Evolutionary conservation across 345 rosid species (phyloP), one percentile per base, ranked within the genome.

Genomic region (Pseudoturritis turrita): DNA sequence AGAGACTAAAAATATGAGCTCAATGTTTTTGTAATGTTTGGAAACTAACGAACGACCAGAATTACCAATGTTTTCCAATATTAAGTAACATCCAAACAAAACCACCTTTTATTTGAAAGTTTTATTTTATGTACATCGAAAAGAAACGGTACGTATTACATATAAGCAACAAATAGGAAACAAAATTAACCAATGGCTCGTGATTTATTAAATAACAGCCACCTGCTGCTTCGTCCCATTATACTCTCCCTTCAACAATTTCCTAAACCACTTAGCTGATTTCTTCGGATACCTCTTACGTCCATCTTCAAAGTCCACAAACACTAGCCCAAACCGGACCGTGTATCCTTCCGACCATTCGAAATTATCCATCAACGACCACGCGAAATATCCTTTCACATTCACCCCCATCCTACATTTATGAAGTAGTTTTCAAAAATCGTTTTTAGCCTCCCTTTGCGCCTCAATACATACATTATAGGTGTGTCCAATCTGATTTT

Each of bases 261-360:
- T 78, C 18, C 29, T 62, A 41, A 78, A 78, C 81, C 81, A 78
- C 28, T 41, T 67, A 6, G 81, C 74, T 53, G 81, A 78, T 72
- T 73, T 69, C 80, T 80, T 83, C 0, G 41, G 72, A 59, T 46
- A 54, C 56, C 86, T 75, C 52, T 73, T 83, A 64, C 76, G 51
- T 7, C 68, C 63, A 45, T 78, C 49, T 65, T 66, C 49, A 55
- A 39, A 83, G 35, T 83, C 84, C 11, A 83, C 84, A 45, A 25
- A 83, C 18, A 69, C 77, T n/a, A 83, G 44, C 7, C 86, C 86
- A 50, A 75, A 80, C 7, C 86, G 72, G 26, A 47, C 64, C 1
- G 80, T 75, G 65, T 83, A 83, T 6, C 86, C 86, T 35, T 73
- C 51, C 7, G 26, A 10, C 84, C 86, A 83, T 35, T 83, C 84